Evolutionary conservation across 2,329 filamentous ascomycete genomes (phyloP).

Genomic region (Pestalotiopsis sp.): DNA sequence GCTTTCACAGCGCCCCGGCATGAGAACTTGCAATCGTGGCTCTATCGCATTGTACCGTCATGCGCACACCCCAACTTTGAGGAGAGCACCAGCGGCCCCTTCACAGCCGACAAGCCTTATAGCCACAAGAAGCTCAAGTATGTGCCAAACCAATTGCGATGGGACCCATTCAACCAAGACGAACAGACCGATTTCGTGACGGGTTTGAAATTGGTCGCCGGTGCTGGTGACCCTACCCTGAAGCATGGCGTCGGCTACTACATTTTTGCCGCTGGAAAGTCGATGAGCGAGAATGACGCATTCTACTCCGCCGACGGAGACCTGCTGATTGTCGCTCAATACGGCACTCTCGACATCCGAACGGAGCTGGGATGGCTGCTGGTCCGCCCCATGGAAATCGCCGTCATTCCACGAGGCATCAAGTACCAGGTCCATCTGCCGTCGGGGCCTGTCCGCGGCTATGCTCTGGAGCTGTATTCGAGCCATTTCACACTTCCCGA

Average conservation of each 20-base stretch:
- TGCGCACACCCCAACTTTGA: slow-evolving; percentile 49
- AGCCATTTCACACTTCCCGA: slow-evolving; percentile 66
- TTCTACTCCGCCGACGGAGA: slow-evolving; percentile 80
- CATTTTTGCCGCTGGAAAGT: slow-evolving; percentile 72
- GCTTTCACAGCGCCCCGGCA: slow-evolving; percentile 62
- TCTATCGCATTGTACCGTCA: slow-evolving; percentile 61
- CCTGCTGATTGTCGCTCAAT: slow-evolving; percentile 68
- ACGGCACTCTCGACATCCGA: slow-evolving; percentile 67
- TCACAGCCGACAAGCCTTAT: slow-evolving; percentile 48
- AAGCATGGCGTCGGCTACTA: slow-evolving; percentile 73
- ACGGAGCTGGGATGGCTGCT: slow-evolving; percentile 69
- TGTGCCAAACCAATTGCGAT: slow-evolving; percentile 82
- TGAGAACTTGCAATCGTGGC: slow-evolving; percentile 63
- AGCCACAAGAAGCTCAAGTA: slow-evolving; percentile 64
- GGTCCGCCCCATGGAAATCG: slow-evolving; percentile 69
- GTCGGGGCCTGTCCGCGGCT: slow-evolving; percentile 54
- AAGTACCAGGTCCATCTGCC: slow-evolving; percentile 64
- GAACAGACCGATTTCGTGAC: slow-evolving; percentile 52
- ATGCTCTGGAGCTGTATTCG: slow-evolving; percentile 67
- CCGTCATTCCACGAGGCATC: slow-evolving; percentile 67
- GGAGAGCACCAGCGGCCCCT: slow-evolving; percentile 39
- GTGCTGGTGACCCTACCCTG: slow-evolving; percentile 73
- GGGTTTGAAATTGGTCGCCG: slow-evolving; percentile 66
- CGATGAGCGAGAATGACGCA: slow-evolving; percentile 68
- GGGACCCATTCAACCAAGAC: slow-evolving; percentile 79